Conservation (phyloP, 352 stramenopile genomes). For the Blastocystis sp. region DNA sequence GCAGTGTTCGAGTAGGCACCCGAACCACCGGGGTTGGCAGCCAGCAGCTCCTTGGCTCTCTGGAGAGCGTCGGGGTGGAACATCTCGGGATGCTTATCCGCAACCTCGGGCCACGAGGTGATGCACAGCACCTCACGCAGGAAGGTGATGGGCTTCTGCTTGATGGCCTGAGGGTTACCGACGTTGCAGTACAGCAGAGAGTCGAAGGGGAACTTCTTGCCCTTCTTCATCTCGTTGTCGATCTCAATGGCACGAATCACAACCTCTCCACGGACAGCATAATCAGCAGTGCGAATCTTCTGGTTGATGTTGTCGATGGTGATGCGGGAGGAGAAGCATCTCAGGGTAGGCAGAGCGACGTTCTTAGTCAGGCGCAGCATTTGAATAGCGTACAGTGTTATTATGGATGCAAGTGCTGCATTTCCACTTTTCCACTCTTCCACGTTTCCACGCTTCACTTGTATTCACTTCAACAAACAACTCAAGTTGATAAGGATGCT, state of each 20-base stretch:
- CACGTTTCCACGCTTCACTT: background rate
- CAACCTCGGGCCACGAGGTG: slow-evolving; percentile 54
- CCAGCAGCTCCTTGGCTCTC: slow-evolving; percentile 56
- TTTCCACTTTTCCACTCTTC: background rate
- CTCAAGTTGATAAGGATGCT: background rate
- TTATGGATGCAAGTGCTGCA: background rate
- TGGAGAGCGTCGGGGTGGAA: slow-evolving; percentile 54
- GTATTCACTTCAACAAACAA: background rate
- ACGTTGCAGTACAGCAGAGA: slow-evolving; percentile 82
- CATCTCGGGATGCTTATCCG: slow-evolving; percentile 11
- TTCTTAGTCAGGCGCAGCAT: background rate
- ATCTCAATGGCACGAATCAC: slow-evolving; percentile 40
- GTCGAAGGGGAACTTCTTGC: slow-evolving; percentile 71
- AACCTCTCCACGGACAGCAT: slow-evolving; percentile 31
- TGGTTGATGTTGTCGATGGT: slow-evolving; percentile 30
- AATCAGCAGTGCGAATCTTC: slow-evolving; percentile 17
- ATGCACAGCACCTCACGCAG: slow-evolving; percentile 78
- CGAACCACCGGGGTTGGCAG: slow-evolving; percentile 70
- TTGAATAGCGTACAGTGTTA: background rate
- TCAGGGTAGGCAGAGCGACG: background rate
- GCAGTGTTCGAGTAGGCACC: slow-evolving; percentile 83
- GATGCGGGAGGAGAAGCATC: slow-evolving; percentile 2
- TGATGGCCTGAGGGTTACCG: slow-evolving; percentile 79
- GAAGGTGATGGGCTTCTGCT: slow-evolving; percentile 81
- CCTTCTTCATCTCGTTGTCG: slow-evolving; percentile 58